These are phyloP conservation scores for Termitomyces sp. DNA, from an alignment of 768 basidiomycete species.

Conservation along the genomic window DNA sequence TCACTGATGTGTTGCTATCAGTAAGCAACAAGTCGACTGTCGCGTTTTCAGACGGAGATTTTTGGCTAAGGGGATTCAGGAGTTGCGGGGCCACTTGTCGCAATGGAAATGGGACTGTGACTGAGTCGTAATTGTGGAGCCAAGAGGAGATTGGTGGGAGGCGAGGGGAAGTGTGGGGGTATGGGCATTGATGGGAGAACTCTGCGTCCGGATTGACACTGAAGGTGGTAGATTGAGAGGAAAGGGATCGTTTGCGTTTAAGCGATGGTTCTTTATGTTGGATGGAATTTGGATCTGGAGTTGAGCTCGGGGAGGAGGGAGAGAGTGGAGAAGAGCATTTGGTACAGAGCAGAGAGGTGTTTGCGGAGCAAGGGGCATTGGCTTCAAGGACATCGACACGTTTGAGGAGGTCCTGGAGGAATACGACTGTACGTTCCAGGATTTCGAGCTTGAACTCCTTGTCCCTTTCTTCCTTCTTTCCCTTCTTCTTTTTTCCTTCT, in stretches of 20 bases:
- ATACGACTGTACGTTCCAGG: conserved; percentile 75
- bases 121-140: conserved; percentile 31
- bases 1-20: conserved; percentile 22
- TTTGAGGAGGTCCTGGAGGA: conserved; percentile 64
- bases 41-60: conserved; percentile 13
- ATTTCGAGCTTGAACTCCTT: conserved; percentile 94
- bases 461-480: conserved; percentile 44
- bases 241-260: conserved; percentile 2
- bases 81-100: conserved; percentile 25
- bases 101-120: not conserved
- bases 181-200: conserved; percentile 6
- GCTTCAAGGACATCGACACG: conserved; percentile 40
- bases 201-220: not conserved
- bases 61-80: conserved; percentile 21
- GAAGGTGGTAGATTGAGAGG: not conserved
- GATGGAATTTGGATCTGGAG: not conserved
- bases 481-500: conserved; percentile 28
- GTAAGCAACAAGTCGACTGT: not conserved
- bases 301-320: not conserved
- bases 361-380: conserved; percentile 6
- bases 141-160: conserved; percentile 69
- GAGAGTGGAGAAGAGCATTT: conserved; percentile 13
- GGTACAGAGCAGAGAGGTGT: conserved; percentile 17
- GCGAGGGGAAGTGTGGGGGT: conserved; percentile 23
- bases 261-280: conserved; percentile 4